Conservation (phyloP, 2,329 filamentous ascomycete genomes). For the Colletotrichum sp. region DNA sequence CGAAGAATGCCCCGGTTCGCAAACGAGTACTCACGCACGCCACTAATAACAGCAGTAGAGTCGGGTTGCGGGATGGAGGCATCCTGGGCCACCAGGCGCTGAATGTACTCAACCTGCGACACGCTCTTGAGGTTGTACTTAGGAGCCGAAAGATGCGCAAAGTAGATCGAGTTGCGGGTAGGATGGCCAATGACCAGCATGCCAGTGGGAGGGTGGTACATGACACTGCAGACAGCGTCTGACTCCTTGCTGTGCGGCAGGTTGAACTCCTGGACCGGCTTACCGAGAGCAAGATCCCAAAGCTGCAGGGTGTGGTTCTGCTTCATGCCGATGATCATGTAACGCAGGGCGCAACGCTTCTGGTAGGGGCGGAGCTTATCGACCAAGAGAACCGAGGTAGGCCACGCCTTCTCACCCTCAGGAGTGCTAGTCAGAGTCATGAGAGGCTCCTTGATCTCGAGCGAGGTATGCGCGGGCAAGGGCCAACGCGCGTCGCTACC, state of each 20-base stretch:
- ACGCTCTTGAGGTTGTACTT: conserved; percentile 85
- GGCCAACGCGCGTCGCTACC: conserved; percentile 55
- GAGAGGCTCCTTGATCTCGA: conserved; percentile 85
- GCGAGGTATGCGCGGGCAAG: conserved; percentile 59
- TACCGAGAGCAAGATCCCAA: conserved; percentile 95
- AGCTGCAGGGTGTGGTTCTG: conserved; percentile 98
- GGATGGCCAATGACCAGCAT: conserved; percentile 96
- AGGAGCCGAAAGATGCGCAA: conserved; percentile 92
- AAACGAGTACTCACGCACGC: conserved; percentile 94
- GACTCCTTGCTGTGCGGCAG: conserved; percentile 95
- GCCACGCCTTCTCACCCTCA: conserved; percentile 92
- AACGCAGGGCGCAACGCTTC: conserved; percentile 88
- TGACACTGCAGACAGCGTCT: conserved; percentile 96
- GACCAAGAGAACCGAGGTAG: conserved; percentile 92
- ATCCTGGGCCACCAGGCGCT: conserved; percentile 76
- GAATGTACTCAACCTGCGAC: conserved; percentile 87
- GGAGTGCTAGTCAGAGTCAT: conserved; percentile 87
- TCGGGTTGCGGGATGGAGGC: conserved; percentile 81
- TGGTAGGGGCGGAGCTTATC: conserved; percentile 95
- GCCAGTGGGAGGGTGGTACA: conserved; percentile 89
- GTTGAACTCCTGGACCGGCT: conserved; percentile 96
- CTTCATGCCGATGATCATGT: conserved; percentile 97
- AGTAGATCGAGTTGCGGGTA: conserved; percentile 96
- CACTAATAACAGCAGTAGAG: conserved; percentile 96
- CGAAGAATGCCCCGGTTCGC: conserved; percentile 84